Percentiles rank a stretch among this genome's conserved stretches.
Evolutionary conservation across 176 grass and related monocot genomes (phyloP).

Genomic region (Rhipidocladum racemiflorum): DNA sequence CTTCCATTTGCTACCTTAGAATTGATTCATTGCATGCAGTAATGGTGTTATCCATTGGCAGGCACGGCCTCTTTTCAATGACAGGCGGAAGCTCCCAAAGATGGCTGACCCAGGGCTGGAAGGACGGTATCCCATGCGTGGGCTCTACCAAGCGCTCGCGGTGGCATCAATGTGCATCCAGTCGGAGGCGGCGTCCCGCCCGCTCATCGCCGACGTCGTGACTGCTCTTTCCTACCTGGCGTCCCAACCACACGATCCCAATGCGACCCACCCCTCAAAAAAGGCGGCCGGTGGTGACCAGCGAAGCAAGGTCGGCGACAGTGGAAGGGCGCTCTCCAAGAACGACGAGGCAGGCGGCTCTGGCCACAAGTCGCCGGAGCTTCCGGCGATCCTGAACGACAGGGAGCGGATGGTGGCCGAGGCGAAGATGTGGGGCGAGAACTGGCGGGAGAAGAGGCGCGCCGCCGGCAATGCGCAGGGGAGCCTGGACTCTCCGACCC

Average conservation of each 20-base stretch:
- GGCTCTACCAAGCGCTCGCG: slow-evolving; percentile 69
- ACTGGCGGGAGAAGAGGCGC: slow-evolving; percentile 73
- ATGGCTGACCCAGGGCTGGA: slow-evolving; percentile 75
- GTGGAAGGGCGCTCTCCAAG: slow-evolving; percentile 28
- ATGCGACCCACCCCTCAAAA: slow-evolving; percentile 11
- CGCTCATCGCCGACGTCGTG: slow-evolving; percentile 72
- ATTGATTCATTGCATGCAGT: not conserved
- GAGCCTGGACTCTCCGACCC: slow-evolving; percentile 41
- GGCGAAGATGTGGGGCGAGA: slow-evolving; percentile 93
- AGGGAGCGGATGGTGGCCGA: slow-evolving; percentile 88
- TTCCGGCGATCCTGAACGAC: slow-evolving; percentile 37
- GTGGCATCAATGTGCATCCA: slow-evolving; percentile 97
- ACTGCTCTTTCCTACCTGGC: slow-evolving; percentile 80
- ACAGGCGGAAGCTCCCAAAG: slow-evolving; percentile 66
- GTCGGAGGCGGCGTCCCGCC: slow-evolving; percentile 65
- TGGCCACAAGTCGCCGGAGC: slow-evolving; percentile 36
- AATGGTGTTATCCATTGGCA: slow-evolving; percentile 25
- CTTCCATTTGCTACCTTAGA: not conserved
- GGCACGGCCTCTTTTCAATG: slow-evolving; percentile 81
- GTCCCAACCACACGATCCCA: slow-evolving; percentile 55
- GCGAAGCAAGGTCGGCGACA: slow-evolving; percentile 23
- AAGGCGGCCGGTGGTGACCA: slow-evolving; percentile 36
- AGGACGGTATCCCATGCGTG: slow-evolving; percentile 67
- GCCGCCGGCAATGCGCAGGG: slow-evolving; percentile 25
- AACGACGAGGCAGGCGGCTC: slow-evolving; percentile 28